Evolutionary conservation across 2,329 filamentous ascomycete genomes (phyloP).

Genomic region (Aspergillus puulaauensis): DNA sequence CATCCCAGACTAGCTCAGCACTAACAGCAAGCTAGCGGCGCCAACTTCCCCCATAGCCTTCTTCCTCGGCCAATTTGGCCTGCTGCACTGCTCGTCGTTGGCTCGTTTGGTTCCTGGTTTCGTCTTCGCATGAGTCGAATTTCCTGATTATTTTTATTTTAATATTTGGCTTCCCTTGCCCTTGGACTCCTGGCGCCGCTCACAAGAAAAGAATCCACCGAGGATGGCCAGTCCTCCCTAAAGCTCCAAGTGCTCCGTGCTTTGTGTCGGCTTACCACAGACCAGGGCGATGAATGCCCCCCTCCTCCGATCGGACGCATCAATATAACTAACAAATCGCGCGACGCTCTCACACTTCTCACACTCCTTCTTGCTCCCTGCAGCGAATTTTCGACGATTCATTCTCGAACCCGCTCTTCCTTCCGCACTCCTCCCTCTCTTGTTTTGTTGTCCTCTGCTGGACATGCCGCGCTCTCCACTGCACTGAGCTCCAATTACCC

Average conservation of each 20-base stretch:
- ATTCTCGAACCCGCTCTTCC: conserved; percentile 8
- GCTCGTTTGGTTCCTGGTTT: background rate
- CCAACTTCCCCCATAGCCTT: background rate
- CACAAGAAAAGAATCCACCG: conserved; percentile 13
- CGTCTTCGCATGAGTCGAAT: background rate
- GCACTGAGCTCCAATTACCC: conserved; percentile 5
- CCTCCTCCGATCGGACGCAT: conserved; percentile 21
- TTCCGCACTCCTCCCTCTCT: background rate
- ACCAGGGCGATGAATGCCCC: conserved; percentile 7
- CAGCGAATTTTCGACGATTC: conserved; percentile 4
- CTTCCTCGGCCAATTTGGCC: background rate
- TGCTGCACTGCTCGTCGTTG: background rate
- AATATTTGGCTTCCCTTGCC: conserved; percentile 2
- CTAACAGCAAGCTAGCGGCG: conserved; percentile 10
- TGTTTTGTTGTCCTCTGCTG: conserved; percentile 3
- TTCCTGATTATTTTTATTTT: conserved; percentile 1
- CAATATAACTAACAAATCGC: conserved; percentile 22
- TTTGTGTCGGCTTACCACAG: background rate
- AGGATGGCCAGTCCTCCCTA: conserved; percentile 16
- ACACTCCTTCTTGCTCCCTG: conserved; percentile 5
- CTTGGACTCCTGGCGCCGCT: conserved; percentile 7
- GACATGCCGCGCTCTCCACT: conserved; percentile 5
- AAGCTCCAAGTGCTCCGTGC: conserved; percentile 9
- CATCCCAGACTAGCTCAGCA: background rate
- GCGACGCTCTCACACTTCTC: conserved; percentile 12